Evolutionary conservation across 805 yeast genomes (phyloP).

Genomic region (Priceomyces carsonii): DNA sequence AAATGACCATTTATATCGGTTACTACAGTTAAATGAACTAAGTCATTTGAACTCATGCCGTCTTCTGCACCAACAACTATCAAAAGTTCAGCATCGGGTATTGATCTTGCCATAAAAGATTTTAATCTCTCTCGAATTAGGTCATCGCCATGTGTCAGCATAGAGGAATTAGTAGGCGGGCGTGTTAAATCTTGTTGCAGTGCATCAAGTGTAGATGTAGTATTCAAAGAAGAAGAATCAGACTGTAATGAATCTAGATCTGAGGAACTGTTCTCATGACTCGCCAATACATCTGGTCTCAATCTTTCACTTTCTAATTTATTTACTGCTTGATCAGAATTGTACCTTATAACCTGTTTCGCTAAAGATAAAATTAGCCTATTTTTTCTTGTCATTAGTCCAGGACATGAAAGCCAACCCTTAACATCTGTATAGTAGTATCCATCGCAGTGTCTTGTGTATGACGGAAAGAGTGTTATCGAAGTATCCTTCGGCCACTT

Average conservation of each 20-base stretch:
- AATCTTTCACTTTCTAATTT: slow-evolving; percentile 27
- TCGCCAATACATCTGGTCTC: slow-evolving; percentile 23
- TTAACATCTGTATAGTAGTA: slow-evolving; percentile 56
- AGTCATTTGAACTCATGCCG: slow-evolving; percentile 23
- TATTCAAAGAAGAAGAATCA: slow-evolving; percentile 6
- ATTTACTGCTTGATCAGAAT: slow-evolving; percentile 23
- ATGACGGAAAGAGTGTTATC: slow-evolving; percentile 49
- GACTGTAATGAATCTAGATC: slow-evolving; percentile 23
- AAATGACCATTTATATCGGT: slow-evolving; percentile 75
- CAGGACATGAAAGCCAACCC: slow-evolving; percentile 75
- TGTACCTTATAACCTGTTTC: slow-evolving; percentile 58
- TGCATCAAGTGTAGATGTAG: slow-evolving; percentile 7
- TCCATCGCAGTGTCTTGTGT: slow-evolving; percentile 27
- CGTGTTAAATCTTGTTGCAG: slow-evolving; percentile 2
- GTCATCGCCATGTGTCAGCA: slow-evolving; percentile 34
- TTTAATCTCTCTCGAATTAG: slow-evolving; percentile 63
- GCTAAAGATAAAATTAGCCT: slow-evolving; percentile 67
- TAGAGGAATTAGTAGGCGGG: slow-evolving; percentile 8
- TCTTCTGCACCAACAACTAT: slow-evolving; percentile 58
- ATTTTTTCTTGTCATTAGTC: slow-evolving; percentile 69
- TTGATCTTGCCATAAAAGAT: slow-evolving; percentile 67
- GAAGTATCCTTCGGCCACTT: slow-evolving; percentile 57
- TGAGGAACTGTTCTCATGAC: slow-evolving; percentile 13
- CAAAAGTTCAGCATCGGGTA: slow-evolving; percentile 55
- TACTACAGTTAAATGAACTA: slow-evolving; percentile 28